Base-by-base conservation (phyloP, 768 basidiomycete genomes). In the Collybia sordida region DNA sequence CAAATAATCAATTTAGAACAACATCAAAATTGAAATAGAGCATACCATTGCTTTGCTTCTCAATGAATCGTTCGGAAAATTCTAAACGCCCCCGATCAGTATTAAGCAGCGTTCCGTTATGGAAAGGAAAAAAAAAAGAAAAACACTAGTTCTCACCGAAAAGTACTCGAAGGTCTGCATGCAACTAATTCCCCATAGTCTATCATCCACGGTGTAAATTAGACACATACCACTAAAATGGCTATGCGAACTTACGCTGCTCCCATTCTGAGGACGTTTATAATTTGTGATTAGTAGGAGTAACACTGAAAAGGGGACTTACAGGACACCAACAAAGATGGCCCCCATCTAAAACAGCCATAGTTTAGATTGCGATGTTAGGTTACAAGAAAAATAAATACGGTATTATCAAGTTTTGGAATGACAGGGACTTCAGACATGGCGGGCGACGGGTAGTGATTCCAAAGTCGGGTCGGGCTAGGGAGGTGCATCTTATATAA, bases 121-220 rank as follows among this genome's bases (percentile, higher is more conserved):
- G n/a, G n/a, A n/a, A n/a, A n/a, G n/a, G n/a, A n/a, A n/a, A n/a
- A n/a, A n/a, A n/a, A n/a, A 31, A 31, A 4, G 3, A 14, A 31
- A 7, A 31, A 7, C 31, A 31, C 11, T 3, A 31, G 11, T 35
- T 36, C 47, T 35, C 21, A 52, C 54, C 11, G 47, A 31, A 37
- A 52, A 51, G 35, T 52, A 55, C 17, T 49, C 47, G 27, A 47
- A 55, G 6, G 50, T 45, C 31, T 52, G 54, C 54, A 55, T 55
- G 37, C 49, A 55, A 15, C 50, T 47, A 46, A 51, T 48, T 12
- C 54, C 54, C 46, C 47, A 55, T 14, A 55, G 54, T 22, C 54
- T 55, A 31, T 31, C 14, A 31, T 31, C 9, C 31, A 12, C 31
- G 11, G 14, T 31, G 5, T 9, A 19, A 2, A 19, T 12, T 21